These are phyloP conservation scores for Margaritispora aquatica DNA, from an alignment of 495 filamentous ascomycete genomes.

Conservation along the genomic window DNA sequence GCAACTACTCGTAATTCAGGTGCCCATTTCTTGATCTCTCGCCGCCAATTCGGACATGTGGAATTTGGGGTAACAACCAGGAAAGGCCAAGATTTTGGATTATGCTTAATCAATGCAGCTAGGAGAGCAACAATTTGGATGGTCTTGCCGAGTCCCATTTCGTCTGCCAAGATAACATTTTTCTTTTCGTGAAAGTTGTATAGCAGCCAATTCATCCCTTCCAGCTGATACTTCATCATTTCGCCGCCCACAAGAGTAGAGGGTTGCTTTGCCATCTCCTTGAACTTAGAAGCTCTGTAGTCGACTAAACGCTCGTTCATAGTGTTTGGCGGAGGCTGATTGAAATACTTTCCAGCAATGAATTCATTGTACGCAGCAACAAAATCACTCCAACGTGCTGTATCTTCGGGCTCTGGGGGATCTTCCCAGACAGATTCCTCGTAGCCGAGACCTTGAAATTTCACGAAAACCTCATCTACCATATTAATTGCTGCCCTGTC, in stretches of 20 bases:
- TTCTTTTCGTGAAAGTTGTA: constrained; percentile 76
- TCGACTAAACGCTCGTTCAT: constrained; percentile 57
- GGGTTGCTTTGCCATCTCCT: constrained; percentile 66
- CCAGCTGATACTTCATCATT: constrained; percentile 89
- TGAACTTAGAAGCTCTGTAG: constrained; percentile 60
- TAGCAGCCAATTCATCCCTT: constrained; percentile 95
- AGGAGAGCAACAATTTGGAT: constrained; percentile 88
- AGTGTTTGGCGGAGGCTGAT: constrained; percentile 39
- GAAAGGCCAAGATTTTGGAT: constrained; percentile 82
- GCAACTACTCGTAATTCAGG: constrained; percentile 81
- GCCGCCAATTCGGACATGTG: constrained; percentile 93
- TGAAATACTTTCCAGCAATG: constrained; percentile 66
- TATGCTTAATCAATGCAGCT: constrained; percentile 65
- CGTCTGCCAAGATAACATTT: constrained; percentile 94
- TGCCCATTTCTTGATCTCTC: constrained; percentile 93
- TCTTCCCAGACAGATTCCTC: constrained; percentile 88
- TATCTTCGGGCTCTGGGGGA: constrained; percentile 55
- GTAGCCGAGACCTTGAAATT: constrained; percentile 93
- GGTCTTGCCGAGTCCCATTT: constrained; percentile 99
- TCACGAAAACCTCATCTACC: constrained; percentile 68
- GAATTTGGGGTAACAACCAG: constrained; percentile 90
- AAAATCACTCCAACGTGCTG: constrained; percentile 75
- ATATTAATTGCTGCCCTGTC: constrained; percentile 63
- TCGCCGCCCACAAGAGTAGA: constrained; percentile 65
- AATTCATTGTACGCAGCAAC: constrained; percentile 77